A percentile compares a stretch with the other conserved stretches of the same genome.
phyloP scores from a whole-genome alignment of 2,329 filamentous ascomycete species.

The Cercospora berteroae region DNA sequence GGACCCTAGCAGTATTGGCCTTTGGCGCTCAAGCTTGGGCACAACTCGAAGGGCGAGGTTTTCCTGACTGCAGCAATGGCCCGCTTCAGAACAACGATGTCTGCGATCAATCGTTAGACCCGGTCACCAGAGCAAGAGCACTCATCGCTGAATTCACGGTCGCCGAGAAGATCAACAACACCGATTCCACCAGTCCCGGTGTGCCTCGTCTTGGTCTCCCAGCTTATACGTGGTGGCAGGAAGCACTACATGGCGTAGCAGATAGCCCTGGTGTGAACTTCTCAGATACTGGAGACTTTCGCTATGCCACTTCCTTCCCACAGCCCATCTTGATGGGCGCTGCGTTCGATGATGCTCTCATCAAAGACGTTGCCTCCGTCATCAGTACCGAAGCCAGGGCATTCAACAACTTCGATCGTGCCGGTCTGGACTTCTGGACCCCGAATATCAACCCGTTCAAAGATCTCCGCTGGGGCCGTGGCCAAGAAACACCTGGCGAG shows the following conservation, averaged over 20 bases:
- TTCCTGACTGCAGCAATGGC: slow-evolving; percentile 54
- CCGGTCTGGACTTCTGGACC: slow-evolving; percentile 61
- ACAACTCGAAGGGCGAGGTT: slow-evolving; percentile 26
- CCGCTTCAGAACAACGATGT: slow-evolving; percentile 52
- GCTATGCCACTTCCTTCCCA: slow-evolving; percentile 64
- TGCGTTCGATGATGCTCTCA: slow-evolving; percentile 62
- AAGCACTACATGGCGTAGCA: slow-evolving; percentile 63
- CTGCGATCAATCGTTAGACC: slow-evolving; percentile 47
- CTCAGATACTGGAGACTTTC: slow-evolving; percentile 53
- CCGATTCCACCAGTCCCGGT: slow-evolving; percentile 50
- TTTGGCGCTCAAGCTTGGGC: slow-evolving; percentile 7
- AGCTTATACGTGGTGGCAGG: slow-evolving; percentile 61
- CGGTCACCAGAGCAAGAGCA: slow-evolving; percentile 41
- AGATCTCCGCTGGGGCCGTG: slow-evolving; percentile 49
- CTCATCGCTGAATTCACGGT: slow-evolving; percentile 51
- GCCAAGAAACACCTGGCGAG: slow-evolving; percentile 45
- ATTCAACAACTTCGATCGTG: slow-evolving; percentile 60
- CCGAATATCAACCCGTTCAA: slow-evolving; percentile 63
- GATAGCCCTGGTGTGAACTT: slow-evolving; percentile 56
- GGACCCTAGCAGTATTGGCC: slow-evolving; percentile 1
- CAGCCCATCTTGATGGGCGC: slow-evolving; percentile 62
- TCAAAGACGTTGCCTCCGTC: slow-evolving; percentile 56
- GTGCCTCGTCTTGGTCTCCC: slow-evolving; percentile 57
- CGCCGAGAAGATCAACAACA: slow-evolving; percentile 57
- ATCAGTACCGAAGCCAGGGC: slow-evolving; percentile 62